Base-by-base conservation (phyloP, 371 early-diverging fungal genomes). In the Saksenaea oblongispora region DNA sequence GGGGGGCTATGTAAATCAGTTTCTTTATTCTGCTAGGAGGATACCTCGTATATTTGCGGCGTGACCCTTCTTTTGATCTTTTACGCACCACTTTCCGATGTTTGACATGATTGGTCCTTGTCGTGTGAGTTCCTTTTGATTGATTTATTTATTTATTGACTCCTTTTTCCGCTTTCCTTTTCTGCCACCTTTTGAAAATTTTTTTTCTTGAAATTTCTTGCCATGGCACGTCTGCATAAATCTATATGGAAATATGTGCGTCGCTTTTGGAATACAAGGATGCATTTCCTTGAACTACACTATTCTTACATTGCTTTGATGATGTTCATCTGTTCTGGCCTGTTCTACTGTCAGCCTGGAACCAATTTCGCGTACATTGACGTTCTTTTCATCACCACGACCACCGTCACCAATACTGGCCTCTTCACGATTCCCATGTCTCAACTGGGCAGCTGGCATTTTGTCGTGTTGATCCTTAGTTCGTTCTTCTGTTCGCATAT, bases 261-360 rank as follows among this genome's bases (percentile, higher is more conserved):
- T 35, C 56, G 61, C 37, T 67, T 73, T 26, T 80, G 78, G 63
- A 51, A 70, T 34, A 67, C 60, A 11, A 66, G 59, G 31, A 60
- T 82, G 18, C 82, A 79, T 54, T 82, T 82, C 56, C 59, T 82
- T 13, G 69, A 79, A 28, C 64, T 82, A 0, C 82, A 82, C 41
- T 82, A 82, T 42, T 44, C 67, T 11, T 82, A 82, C 44, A 77
- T 82, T 17, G 56, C 67, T 8, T 31, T 69, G 5, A 28, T 79
- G 44, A 61, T 64, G 37, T 67, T 79, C 9, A n/a, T 77, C 10
- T 54, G 64, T 13, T 79, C 82, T 0, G 66, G 61, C 0, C 47
- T 74, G 5, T 75, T 71, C 35, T 82, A 82, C 51, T 71, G 69
- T 34, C 68, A 78, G 57, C 61, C 77, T 26, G 72, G 71, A 9